These are phyloP conservation scores for Nigrospora osmanthi DNA, from an alignment of 2,329 filamentous ascomycete genomes.

Conservation along the genomic window DNA sequence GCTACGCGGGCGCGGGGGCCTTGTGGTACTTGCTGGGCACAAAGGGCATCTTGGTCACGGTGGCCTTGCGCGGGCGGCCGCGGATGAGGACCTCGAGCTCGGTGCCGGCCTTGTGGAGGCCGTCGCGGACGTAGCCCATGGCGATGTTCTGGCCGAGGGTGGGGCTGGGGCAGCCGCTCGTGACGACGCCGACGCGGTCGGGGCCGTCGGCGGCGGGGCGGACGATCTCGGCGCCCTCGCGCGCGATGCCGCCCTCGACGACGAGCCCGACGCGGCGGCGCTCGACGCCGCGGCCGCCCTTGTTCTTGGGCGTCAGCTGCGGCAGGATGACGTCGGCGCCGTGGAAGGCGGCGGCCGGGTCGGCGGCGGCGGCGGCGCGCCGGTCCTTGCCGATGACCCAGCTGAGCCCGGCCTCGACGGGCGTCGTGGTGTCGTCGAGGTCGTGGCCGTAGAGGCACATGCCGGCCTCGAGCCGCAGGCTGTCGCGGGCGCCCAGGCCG, in stretches of 20 bases:
- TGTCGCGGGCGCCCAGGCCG: constrained; percentile 85
- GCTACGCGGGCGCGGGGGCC: constrained; percentile 15
- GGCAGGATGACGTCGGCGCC: constrained; percentile 70
- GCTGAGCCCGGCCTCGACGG: constrained; percentile 46
- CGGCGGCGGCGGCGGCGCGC: constrained; percentile 28
- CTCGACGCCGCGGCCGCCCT: constrained; percentile 62
- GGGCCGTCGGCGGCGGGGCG: constrained; percentile 17
- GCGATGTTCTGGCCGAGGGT: constrained; percentile 85
- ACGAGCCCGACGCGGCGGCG: constrained; percentile 74
- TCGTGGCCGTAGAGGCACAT: constrained; percentile 99
- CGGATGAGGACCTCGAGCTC: constrained; percentile 72
- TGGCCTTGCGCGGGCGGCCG: constrained; percentile 66
- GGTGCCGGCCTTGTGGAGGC: constrained; percentile 76
- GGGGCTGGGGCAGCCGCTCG: constrained; percentile 84
- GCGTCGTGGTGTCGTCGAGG: constrained; percentile 67
- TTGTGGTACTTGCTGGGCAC: constrained; percentile 71
- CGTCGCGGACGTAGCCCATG: constrained; percentile 85
- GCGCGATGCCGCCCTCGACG: constrained; percentile 78
- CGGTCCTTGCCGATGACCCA: constrained; percentile 86
- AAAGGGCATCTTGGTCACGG: constrained; percentile 85
- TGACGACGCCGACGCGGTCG: constrained; percentile 62
- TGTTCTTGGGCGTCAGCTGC: constrained; percentile 66
- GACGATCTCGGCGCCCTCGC: constrained; percentile 80
- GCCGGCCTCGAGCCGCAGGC: constrained; percentile 85
- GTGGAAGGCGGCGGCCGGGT: constrained; percentile 69